Conservation (phyloP, 345 rosid genomes). For the Alliaria petiolata region DNA sequence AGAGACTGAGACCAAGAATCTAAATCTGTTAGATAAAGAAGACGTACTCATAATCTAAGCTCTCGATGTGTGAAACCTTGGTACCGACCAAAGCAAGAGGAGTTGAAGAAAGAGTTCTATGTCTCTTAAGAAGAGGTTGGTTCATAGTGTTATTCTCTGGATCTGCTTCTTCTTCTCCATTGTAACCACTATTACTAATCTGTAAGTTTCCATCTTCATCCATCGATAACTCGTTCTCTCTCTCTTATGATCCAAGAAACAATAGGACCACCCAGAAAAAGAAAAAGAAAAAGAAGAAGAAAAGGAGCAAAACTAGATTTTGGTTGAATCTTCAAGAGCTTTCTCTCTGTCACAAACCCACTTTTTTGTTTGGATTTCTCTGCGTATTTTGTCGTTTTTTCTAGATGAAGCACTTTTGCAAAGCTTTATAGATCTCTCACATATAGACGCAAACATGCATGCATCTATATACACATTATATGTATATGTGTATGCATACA, state of each 20-base stretch:
- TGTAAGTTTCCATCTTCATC: slow-evolving; percentile 32
- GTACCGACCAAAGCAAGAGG: slow-evolving; percentile 86
- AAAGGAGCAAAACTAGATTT: slow-evolving; percentile 3
- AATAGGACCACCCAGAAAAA: neutral
- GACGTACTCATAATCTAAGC: slow-evolving; percentile 85
- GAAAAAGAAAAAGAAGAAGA: neutral
- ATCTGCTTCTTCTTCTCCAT: slow-evolving; percentile 32
- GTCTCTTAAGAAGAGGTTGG: slow-evolving; percentile 77
- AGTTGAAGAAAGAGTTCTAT: slow-evolving; percentile 66
- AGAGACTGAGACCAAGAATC: neutral
- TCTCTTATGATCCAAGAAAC: neutral
- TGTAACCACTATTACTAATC: slow-evolving; percentile 27
- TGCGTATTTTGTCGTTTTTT: slow-evolving; percentile 18
- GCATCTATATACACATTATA: neutral
- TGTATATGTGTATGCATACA: neutral
- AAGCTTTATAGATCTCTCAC: slow-evolving; percentile 24
- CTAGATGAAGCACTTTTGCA: neutral
- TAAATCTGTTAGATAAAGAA: neutral
- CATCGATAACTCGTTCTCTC: slow-evolving; percentile 12
- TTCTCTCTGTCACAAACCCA: slow-evolving; percentile 11
- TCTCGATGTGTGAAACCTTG: slow-evolving; percentile 84
- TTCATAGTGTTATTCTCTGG: slow-evolving; percentile 36
- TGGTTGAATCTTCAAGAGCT: slow-evolving; percentile 18
- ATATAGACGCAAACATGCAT: slow-evolving; percentile 4
- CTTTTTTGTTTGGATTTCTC: slow-evolving; percentile 20